Evolutionary conservation across 768 basidiomycete species (phyloP).

Genomic region (Hygrocybe coccinea): DNA sequence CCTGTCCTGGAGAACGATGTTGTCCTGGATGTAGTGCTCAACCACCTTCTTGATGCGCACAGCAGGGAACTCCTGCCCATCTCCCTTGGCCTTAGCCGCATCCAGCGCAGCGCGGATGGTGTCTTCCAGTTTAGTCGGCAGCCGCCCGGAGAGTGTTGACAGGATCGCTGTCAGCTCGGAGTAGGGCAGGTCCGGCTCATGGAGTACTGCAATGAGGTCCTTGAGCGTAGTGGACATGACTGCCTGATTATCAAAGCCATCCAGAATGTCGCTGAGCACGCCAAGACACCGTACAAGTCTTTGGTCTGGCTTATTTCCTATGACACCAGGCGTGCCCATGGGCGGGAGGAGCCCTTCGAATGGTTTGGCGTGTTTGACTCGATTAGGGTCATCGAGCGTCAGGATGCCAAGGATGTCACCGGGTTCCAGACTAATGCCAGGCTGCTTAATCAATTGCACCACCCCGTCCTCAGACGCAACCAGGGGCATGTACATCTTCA

Average conservation of each 20-base stretch:
- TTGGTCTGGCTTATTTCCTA: slow-evolving; percentile 89
- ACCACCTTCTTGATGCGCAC: slow-evolving; percentile 78
- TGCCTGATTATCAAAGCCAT: slow-evolving; percentile 95
- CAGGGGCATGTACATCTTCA: slow-evolving; percentile 99
- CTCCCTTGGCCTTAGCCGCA: slow-evolving; percentile 63
- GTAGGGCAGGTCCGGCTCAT: slow-evolving; percentile 83
- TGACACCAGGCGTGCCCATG: slow-evolving; percentile 79
- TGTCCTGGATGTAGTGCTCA: slow-evolving; percentile 80
- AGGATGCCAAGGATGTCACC: slow-evolving; percentile 97
- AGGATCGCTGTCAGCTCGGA: slow-evolving; percentile 79
- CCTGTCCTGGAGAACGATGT: slow-evolving; percentile 73
- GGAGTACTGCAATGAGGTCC: slow-evolving; percentile 76
- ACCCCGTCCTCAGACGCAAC: slow-evolving; percentile 91
- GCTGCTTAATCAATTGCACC: slow-evolving; percentile 95
- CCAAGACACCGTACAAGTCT: slow-evolving; percentile 67
- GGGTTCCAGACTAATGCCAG: slow-evolving; percentile 92
- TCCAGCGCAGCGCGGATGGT: slow-evolving; percentile 76
- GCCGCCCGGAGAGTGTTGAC: slow-evolving; percentile 85
- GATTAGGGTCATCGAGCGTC: slow-evolving; percentile 90
- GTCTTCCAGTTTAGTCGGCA: slow-evolving; percentile 89
- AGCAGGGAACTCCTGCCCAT: slow-evolving; percentile 85
- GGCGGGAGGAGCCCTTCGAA: slow-evolving; percentile 90
- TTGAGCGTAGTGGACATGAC: slow-evolving; percentile 83
- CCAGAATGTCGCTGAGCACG: slow-evolving; percentile 84
- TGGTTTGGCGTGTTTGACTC: slow-evolving; percentile 97